Percentiles rank a stretch among this genome's conserved stretches.
Evolutionary conservation across 2,329 filamentous ascomycete genomes (phyloP).

Genomic region (Colletotrichum agaves): DNA sequence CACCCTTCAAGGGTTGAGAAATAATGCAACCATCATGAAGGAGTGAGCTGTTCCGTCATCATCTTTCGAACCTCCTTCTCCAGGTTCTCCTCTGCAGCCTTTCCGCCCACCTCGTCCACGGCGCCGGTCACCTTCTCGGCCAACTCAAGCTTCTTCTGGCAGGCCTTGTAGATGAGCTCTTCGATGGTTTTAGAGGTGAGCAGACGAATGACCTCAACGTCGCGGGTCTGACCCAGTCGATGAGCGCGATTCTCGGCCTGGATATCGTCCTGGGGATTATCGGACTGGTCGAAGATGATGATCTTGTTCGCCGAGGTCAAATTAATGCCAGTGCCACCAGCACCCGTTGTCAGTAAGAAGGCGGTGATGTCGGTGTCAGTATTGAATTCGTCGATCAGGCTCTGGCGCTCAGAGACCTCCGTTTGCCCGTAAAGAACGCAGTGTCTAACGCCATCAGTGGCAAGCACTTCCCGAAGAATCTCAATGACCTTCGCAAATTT

Average conservation of each 20-base stretch:
- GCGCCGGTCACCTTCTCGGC: slow-evolving; percentile 70
- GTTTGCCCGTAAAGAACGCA: slow-evolving; percentile 90
- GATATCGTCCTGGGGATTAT: slow-evolving; percentile 98
- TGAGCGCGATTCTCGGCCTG: slow-evolving; percentile 98
- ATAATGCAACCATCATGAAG: slow-evolving; percentile 43
- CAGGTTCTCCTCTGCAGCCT: slow-evolving; percentile 48
- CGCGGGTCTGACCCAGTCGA: slow-evolving; percentile 88
- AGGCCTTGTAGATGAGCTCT: slow-evolving; percentile 91
- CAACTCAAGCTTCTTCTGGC: slow-evolving; percentile 91
- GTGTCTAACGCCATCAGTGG: slow-evolving; percentile 77
- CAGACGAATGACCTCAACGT: slow-evolving; percentile 90
- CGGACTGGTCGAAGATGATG: slow-evolving; percentile 95
- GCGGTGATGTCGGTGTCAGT: slow-evolving; percentile 81
- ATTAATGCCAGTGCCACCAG: slow-evolving; percentile 97
- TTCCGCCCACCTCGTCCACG: slow-evolving; percentile 44
- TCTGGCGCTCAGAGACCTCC: slow-evolving; percentile 83
- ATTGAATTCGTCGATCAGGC: slow-evolving; percentile 89
- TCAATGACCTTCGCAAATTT: slow-evolving; percentile 94
- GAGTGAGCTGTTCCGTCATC: slow-evolving; percentile 53
- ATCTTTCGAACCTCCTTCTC: slow-evolving; percentile 58
- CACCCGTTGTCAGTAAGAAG: slow-evolving; percentile 92
- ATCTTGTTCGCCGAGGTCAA: slow-evolving; percentile 96
- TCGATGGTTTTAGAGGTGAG: slow-evolving; percentile 87
- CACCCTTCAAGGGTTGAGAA: neutral
- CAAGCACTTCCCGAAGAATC: slow-evolving; percentile 85